phyloP scores from a whole-genome alignment of 78 protist genomes.

The Neovahlkampfia damariscottae region DNA sequence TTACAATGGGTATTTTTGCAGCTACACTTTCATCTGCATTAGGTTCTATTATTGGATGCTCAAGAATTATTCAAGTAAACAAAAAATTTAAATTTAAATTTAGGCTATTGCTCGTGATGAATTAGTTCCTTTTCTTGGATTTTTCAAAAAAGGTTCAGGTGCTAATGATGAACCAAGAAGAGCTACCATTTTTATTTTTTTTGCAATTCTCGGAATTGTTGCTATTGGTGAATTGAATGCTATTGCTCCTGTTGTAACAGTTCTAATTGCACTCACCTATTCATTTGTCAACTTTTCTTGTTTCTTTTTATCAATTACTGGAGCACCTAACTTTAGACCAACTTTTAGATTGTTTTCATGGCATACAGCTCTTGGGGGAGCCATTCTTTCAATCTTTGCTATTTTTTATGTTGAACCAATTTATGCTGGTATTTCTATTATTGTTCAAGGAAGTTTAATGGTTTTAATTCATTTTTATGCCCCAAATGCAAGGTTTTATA shows the following conservation, averaged over 20 bases:
- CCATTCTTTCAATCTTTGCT: slow-evolving; percentile 26
- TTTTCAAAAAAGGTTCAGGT: neutral
- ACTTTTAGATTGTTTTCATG: slow-evolving; percentile 13
- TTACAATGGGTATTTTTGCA: slow-evolving; percentile 18
- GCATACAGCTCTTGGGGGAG: slow-evolving; percentile 34
- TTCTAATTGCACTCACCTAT: slow-evolving; percentile 43
- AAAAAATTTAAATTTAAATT: too few species aligned
- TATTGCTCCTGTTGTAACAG: slow-evolving; percentile 58
- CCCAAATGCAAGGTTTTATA: too few species aligned
- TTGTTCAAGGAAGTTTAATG: neutral
- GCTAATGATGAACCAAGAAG: slow-evolving; percentile 27
- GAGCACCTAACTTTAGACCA: slow-evolving; percentile 47
- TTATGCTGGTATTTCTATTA: neutral
- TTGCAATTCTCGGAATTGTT: slow-evolving; percentile 9
- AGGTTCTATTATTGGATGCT: slow-evolving; percentile 34
- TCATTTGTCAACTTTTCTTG: slow-evolving; percentile 56
- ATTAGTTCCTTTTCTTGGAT: slow-evolving; percentile 32
- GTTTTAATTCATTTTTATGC: too few species aligned
- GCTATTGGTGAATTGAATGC: slow-evolving; percentile 37
- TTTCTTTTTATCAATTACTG: slow-evolving; percentile 25
- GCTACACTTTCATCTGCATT: slow-evolving; percentile 39
- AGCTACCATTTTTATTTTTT: slow-evolving; percentile 23
- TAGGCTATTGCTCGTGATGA: slow-evolving; percentile 34
- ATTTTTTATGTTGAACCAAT: slow-evolving; percentile 43
- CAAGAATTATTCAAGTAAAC: slow-evolving; percentile 49